Evolutionary conservation across 495 filamentous ascomycete genomes (phyloP).

Genomic region (Parathielavia hyrcaniae): DNA sequence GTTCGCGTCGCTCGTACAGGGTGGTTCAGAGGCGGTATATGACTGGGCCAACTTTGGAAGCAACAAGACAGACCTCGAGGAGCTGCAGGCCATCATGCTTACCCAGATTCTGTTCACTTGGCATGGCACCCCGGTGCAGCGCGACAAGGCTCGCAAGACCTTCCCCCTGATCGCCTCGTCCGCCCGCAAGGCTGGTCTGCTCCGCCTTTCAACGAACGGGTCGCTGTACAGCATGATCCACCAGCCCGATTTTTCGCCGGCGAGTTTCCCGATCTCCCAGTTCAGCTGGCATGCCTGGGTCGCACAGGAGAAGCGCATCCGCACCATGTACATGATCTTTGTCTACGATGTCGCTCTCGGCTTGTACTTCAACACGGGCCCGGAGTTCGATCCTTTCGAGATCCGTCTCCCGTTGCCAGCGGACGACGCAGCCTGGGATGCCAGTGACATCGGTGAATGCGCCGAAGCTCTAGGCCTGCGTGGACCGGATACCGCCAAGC

Average conservation of each 20-base stretch:
- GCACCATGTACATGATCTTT: slow-evolving; percentile 55
- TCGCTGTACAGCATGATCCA: slow-evolving; percentile 41
- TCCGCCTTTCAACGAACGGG: slow-evolving; percentile 38
- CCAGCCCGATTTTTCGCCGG: slow-evolving; percentile 36
- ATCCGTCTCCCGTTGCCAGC: slow-evolving; percentile 55
- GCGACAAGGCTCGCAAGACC: slow-evolving; percentile 47
- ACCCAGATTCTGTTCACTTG: slow-evolving; percentile 53
- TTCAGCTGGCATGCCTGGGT: slow-evolving; percentile 60
- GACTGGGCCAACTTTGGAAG: slow-evolving; percentile 30
- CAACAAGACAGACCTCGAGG: slow-evolving; percentile 44
- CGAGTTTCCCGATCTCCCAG: slow-evolving; percentile 31
- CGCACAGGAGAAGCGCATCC: slow-evolving; percentile 59
- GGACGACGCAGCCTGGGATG: slow-evolving; percentile 64
- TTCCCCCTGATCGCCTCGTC: slow-evolving; percentile 49
- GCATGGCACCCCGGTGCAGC: slow-evolving; percentile 56
- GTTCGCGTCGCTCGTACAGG: slow-evolving; percentile 33
- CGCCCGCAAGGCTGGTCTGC: slow-evolving; percentile 45
- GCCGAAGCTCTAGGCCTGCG: slow-evolving; percentile 54
- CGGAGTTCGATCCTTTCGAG: slow-evolving; percentile 51
- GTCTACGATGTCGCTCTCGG: slow-evolving; percentile 52
- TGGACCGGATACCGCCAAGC: slow-evolving; percentile 40
- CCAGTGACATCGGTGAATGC: slow-evolving; percentile 47
- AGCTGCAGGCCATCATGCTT: slow-evolving; percentile 54
- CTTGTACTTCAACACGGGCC: slow-evolving; percentile 58
- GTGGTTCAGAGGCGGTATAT: slow-evolving; percentile 31